Percentiles rank a stretch among this genome's conserved stretches.
Conservation (phyloP, 108 stramenopile species). For the Pseudonitzschia pungens region DNA sequence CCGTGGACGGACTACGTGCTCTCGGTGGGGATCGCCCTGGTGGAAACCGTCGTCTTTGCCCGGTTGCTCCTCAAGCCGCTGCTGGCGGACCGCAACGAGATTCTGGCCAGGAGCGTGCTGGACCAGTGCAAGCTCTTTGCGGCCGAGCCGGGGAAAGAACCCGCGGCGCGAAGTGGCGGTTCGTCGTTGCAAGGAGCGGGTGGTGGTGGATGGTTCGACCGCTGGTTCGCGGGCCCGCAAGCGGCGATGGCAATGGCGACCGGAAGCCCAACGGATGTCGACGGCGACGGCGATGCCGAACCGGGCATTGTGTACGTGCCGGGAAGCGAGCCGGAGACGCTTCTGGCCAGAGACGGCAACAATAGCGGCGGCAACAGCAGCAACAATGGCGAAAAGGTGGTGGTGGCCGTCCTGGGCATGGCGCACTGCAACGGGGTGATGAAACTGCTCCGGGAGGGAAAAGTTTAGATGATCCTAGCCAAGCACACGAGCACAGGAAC, state of each 20-base stretch:
- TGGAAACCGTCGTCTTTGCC: slow-evolving; percentile 61
- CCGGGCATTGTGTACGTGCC: slow-evolving; percentile 11
- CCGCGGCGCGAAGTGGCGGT: background rate
- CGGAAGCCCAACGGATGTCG: too few relatives aligned
- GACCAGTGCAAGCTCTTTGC: slow-evolving; percentile 31
- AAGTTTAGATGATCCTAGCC: background rate
- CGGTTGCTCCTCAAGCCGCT: slow-evolving; percentile 56
- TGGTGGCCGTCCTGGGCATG: slow-evolving; percentile 67
- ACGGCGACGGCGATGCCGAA: background rate
- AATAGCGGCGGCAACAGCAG: background rate
- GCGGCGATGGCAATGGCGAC: too few relatives aligned
- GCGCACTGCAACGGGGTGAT: slow-evolving; percentile 79
- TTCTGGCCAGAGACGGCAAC: background rate
- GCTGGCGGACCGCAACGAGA: slow-evolving; percentile 61
- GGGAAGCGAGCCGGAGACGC: slow-evolving; percentile 5
- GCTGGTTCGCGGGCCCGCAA: too few relatives aligned
- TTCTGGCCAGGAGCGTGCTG: slow-evolving; percentile 55
- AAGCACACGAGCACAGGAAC: too few relatives aligned
- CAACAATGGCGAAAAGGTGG: slow-evolving; percentile 37
- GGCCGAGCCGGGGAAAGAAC: background rate
- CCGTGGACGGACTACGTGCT: slow-evolving; percentile 16
- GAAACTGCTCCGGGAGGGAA: slow-evolving; percentile 39
- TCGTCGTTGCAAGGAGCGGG: too few relatives aligned
- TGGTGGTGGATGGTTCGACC: too few relatives aligned
- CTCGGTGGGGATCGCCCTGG: slow-evolving; percentile 32